phyloP scores from a whole-genome alignment of 805 yeast species.

The Candida manassasensis region DNA sequence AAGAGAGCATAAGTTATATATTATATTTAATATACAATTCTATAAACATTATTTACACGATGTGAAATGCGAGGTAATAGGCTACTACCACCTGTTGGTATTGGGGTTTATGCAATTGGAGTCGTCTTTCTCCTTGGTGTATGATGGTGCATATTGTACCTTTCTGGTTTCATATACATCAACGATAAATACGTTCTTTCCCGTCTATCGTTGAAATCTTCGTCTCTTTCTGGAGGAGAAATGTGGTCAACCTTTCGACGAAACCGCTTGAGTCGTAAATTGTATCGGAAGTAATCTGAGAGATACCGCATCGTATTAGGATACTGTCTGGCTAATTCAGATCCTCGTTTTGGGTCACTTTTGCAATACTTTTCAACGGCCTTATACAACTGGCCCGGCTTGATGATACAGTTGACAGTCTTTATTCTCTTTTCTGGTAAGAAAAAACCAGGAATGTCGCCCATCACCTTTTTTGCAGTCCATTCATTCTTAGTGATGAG shows the following conservation, averaged over 20 bases:
- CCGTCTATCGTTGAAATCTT: constrained; percentile 18
- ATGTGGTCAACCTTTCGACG: constrained; percentile 19
- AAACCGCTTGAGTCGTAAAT: constrained; percentile 18
- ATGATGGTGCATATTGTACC: not conserved
- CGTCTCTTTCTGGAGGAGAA: constrained; percentile 16
- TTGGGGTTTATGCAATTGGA: no score
- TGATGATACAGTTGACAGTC: constrained; percentile 19
- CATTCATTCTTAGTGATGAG: constrained; percentile 9
- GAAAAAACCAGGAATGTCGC: constrained; percentile 24
- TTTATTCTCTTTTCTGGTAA: constrained; percentile 24
- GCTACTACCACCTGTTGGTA: no score
- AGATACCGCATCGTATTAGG: constrained; percentile 32
- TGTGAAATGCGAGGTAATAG: no score
- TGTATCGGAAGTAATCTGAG: constrained; percentile 13
- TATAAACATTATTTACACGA: no score
- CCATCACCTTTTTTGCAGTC: constrained; percentile 14
- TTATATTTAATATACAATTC: no score
- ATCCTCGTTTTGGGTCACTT: constrained; percentile 17
- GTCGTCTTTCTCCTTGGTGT: no score
- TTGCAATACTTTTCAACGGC: constrained; percentile 15
- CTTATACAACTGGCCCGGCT: constrained; percentile 13
- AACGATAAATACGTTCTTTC: constrained; percentile 22
- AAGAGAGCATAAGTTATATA: constrained; percentile 3
- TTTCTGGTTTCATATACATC: constrained; percentile 2
- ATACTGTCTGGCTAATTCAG: constrained; percentile 26